Percentiles rank a stretch among this genome's conserved stretches.
Conservation (phyloP, 179 eudicot genomes). For the Pouteria campechiana region DNA sequence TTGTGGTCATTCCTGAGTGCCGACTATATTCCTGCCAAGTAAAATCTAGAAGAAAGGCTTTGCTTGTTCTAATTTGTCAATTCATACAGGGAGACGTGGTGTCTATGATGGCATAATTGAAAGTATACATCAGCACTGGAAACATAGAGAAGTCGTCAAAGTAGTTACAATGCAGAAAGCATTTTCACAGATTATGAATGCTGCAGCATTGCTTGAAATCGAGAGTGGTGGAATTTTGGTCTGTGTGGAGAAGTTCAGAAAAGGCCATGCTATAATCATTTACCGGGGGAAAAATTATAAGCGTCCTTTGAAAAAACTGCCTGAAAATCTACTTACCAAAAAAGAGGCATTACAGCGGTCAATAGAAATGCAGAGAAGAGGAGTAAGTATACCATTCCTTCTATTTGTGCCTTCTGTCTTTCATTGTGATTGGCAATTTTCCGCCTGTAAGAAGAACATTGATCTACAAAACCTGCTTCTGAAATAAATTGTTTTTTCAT, state of each 20-base stretch:
- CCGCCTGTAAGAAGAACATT: not conserved
- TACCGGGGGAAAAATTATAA: constrained; percentile 91
- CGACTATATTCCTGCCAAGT: too few relatives aligned
- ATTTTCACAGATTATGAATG: constrained; percentile 39
- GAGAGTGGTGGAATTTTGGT: constrained; percentile 75
- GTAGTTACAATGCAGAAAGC: constrained; percentile 75
- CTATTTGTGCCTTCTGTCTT: not conserved
- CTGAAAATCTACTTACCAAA: constrained; percentile 55
- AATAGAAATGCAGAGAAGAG: constrained; percentile 76
- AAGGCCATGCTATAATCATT: constrained; percentile 78
- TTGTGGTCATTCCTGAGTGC: constrained; percentile 5
- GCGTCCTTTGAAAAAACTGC: constrained; percentile 46
- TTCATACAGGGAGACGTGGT: constrained; percentile 87
- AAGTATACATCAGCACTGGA: constrained; percentile 97
- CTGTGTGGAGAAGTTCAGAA: constrained; percentile 65
- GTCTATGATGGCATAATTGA: constrained; percentile 88
- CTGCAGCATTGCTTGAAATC: constrained; percentile 62
- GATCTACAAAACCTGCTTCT: too few relatives aligned
- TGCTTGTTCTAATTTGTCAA: too few relatives aligned
- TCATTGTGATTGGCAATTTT: too few relatives aligned
- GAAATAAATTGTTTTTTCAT: not conserved
- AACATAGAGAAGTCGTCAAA: constrained; percentile 86
- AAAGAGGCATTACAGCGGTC: constrained; percentile 77
- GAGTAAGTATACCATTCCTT: constrained; percentile 46
- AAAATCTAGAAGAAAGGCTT: too few relatives aligned